These are phyloP conservation scores for Hygrocybe punicea DNA, from an alignment of 768 basidiomycete species.

Conservation along the genomic window DNA sequence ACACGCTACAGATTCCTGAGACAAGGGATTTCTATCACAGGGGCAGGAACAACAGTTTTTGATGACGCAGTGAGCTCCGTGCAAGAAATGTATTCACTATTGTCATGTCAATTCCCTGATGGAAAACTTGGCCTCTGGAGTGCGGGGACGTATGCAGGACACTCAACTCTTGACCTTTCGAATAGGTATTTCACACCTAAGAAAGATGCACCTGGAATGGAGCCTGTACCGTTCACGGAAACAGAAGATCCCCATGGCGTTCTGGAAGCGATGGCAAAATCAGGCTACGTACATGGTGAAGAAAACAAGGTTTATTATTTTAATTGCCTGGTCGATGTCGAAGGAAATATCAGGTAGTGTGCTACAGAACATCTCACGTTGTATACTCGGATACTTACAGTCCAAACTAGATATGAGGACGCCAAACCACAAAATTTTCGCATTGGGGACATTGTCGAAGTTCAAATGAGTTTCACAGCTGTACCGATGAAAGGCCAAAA, in stretches of 20 bases:
- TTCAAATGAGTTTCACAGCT: not conserved
- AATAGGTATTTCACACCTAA: slow-evolving; percentile 13
- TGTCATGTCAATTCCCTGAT: not conserved
- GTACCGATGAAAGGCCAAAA: not conserved
- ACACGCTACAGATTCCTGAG: slow-evolving; percentile 3
- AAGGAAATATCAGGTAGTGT: slow-evolving; percentile 1
- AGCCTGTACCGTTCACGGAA: slow-evolving; percentile 3
- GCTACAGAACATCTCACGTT: not conserved
- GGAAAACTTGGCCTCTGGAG: not conserved
- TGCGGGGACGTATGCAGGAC: not conserved
- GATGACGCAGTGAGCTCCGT: not conserved
- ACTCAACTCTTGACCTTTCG: slow-evolving; percentile 2
- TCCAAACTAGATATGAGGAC: not conserved
- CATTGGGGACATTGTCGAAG: not conserved
- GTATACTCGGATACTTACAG: not conserved
- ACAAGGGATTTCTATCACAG: slow-evolving; percentile 8
- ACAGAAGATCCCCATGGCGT: slow-evolving; percentile 11
- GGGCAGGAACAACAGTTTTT: slow-evolving; percentile 1
- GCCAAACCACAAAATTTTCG: not conserved
- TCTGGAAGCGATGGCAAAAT: slow-evolving; percentile 6
- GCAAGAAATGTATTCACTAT: not conserved
- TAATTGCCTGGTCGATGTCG: not conserved
- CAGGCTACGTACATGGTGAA: slow-evolving; percentile 6
- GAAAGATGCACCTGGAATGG: slow-evolving; percentile 1
- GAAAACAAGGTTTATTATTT: slow-evolving; percentile 14